Conservation (phyloP, 2,329 filamentous ascomycete genomes). For the Furcasterigmium furcatum region DNA sequence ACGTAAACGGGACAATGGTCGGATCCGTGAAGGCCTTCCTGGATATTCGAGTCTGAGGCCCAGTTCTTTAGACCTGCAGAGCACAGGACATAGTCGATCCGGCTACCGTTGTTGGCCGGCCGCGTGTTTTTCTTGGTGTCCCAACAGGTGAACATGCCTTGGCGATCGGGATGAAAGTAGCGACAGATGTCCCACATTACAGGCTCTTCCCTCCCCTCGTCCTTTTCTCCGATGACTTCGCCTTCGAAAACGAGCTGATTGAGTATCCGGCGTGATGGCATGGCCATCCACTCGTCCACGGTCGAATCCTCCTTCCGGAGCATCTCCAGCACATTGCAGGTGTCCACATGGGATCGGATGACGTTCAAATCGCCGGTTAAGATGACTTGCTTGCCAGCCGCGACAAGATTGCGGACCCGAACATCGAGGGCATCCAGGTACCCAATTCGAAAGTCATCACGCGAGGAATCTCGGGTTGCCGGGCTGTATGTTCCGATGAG, state of each 20-base stretch:
- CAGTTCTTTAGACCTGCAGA: constrained; percentile 75
- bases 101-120: constrained; percentile 88
- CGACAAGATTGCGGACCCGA: constrained; percentile 78
- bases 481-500: constrained; percentile 91
- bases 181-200: constrained; percentile 83
- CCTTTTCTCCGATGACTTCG: constrained; percentile 61
- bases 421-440: constrained; percentile 80
- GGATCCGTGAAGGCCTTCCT: constrained; percentile 89
- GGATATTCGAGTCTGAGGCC: constrained; percentile 80
- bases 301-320: constrained; percentile 68
- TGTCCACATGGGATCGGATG: constrained; percentile 65
- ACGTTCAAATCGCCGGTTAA: constrained; percentile 90
- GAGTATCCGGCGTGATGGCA: constrained; percentile 72
- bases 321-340: constrained; percentile 68
- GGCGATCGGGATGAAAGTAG: constrained; percentile 72
- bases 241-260: constrained; percentile 82
- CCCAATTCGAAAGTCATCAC: constrained; percentile 76
- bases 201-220: constrained; percentile 65
- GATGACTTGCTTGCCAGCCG: constrained; percentile 79
- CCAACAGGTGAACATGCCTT: constrained; percentile 97
- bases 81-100: constrained; percentile 92
- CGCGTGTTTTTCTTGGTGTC: constrained; percentile 92
- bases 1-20: constrained; percentile 96
- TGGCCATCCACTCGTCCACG: constrained; percentile 68
- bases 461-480: constrained; percentile 79